Base-by-base conservation (phyloP, 164 flowering plant species). In the Vitis cinerea region DNA sequence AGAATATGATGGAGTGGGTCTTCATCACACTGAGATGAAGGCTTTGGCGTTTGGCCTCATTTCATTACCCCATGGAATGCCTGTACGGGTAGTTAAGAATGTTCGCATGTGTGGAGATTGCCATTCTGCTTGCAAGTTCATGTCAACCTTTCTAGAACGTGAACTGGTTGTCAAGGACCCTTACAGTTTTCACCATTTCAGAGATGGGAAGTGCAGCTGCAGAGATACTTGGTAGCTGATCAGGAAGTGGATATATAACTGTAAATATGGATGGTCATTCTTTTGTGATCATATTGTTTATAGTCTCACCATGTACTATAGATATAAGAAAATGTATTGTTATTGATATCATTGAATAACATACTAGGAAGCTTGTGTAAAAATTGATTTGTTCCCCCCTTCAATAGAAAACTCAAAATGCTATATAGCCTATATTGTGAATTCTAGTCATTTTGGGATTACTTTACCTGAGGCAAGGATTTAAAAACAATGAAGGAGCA, bases 61-160 rank as follows among this genome's bases (percentile, higher is more conserved):
- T 62, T 61, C 55, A 7, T 70, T 73, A 37, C 67, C 73, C 8
- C 56, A 37, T 14, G 79, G 75, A 49, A 55, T 29, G n/a, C 76
- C 84, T 17, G 63, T 75, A 50, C 73, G 78, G n/a, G 61, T 81
- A 27, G 16, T 73, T 11, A 81, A 81, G 61, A 78, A 74, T 75
- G 44, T 37, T 37, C 44, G 44, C 44, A 37, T 37, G 44, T 37
- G 44, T 37, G 44, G 44, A 37, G 44, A 81, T 29, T 78, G 83
- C 52, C 83, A 81, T 49, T 81, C 79, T 61, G 78, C 74, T 71
- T 81, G 74, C 61, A 78, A 81, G 75, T 81, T 81, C 76, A 62
- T 78, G 63, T 81, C 84, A 5, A 75, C 72, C 3, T 81, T 78
- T 52, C 13, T 78, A 56, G 71, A 63, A 12, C 53, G 72, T 27